Evolutionary conservation across 495 filamentous ascomycete genomes (phyloP), one percentile per base, ranked within the genome.

Genomic region (Xylaria curta): DNA sequence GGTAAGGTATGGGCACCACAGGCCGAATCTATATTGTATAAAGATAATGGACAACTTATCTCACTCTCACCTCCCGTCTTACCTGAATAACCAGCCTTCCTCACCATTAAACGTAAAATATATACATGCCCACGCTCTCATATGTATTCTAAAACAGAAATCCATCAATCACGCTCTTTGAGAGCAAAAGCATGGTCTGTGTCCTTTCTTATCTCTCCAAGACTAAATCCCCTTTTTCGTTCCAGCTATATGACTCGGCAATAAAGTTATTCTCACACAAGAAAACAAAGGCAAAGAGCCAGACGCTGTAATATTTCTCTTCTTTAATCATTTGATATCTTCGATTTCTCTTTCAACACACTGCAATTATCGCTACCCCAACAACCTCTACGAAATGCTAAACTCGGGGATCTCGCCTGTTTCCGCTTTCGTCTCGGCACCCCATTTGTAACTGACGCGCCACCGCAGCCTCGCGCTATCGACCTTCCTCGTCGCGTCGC

Each of bases 371-470:
- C 40, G 26, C 36, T 21, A 46, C 28, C n/a, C 3, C 61, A 33
- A 51, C 19, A 26, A 31, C 51, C 7, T 51, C 62, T 71, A 82
- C 68, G 91, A 87, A 80, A 98, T 87, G 3, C 92, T 92, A 78
- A 99, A 88, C 67, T 91, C 86, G n/a, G 90, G 87, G 69, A 98
- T 91, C 86, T 97, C 94, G 21, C 95, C 96, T 81, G 93, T 93
- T 83, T 98, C 94, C 69, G 86, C 89, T 76, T 86, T 79, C 53
- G 74, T 70, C 75, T 91, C 87, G 10, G 78, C 83, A 1, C 87
- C 93, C 3, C 96, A 77, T 77, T 87, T 89, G 81, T 98, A 98
- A 19, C 89, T 87, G 12, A 91, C 91, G 76, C 93, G 92, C 93
- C 94, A 99, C 72, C 96, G 84, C 80, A 99, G 88, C 82, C 95